Conservation (phyloP, 768 basidiomycete species). For the Xerocomus spinulosus region DNA sequence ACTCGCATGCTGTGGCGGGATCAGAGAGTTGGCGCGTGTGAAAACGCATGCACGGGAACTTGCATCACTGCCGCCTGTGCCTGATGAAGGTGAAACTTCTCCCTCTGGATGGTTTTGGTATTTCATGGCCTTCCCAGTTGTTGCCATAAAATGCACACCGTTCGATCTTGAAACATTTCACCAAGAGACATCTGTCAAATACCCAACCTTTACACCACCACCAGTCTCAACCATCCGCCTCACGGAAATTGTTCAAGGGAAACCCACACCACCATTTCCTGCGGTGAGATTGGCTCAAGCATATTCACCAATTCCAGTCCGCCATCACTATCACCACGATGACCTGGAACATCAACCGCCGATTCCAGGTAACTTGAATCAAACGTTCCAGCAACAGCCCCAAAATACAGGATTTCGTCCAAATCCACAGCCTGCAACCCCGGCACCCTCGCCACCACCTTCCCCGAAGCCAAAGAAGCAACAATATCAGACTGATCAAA, state of each 20-base stretch:
- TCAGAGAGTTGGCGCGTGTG: constrained; percentile 78
- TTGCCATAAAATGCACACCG: constrained; percentile 84
- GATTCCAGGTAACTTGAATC: constrained; percentile 32
- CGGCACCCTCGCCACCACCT: constrained; percentile 83
- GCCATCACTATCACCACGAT: constrained; percentile 92
- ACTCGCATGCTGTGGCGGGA: constrained; percentile 87
- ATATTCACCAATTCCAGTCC: constrained; percentile 87
- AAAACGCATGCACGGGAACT: constrained; percentile 85
- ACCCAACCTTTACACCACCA: constrained; percentile 85
- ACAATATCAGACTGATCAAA: constrained; percentile 97
- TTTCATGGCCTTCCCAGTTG: constrained; percentile 33
- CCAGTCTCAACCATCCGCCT: constrained; percentile 35
- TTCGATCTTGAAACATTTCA: constrained; percentile 87
- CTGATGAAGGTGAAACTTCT: constrained; percentile 41
- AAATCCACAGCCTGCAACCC: constrained; percentile 74
- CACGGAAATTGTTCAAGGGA: constrained; percentile 21
- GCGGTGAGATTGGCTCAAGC: constrained; percentile 80
- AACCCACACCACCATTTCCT: constrained; percentile 34
- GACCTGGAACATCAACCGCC: constrained; percentile 53
- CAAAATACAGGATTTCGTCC: constrained; percentile 28
- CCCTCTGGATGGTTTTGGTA: not conserved
- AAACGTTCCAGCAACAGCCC: constrained; percentile 33
- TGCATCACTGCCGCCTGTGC: constrained; percentile 59
- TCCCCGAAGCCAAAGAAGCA: constrained; percentile 95
- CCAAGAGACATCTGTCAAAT: constrained; percentile 89